phyloP scores from a whole-genome alignment of 129 eudicot genomes.

The Artemisia tridentata region DNA sequence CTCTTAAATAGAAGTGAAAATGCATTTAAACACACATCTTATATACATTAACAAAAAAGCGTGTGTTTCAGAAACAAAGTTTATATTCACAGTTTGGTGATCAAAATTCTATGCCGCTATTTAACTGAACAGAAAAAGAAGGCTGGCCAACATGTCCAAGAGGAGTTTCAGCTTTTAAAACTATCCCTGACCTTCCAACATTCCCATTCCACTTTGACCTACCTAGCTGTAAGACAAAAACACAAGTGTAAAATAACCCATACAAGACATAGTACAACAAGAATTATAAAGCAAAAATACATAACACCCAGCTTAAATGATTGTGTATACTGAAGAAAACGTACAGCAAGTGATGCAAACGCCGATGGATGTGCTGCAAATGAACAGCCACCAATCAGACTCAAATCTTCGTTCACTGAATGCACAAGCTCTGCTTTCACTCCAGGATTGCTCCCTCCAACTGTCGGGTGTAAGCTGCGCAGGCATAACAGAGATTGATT shows the following conservation, averaged over 20 bases:
- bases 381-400: constrained; percentile 72
- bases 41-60: constrained; percentile 30
- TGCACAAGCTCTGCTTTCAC: constrained; percentile 72
- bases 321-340: constrained; percentile 15
- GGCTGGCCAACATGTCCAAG: constrained; percentile 65
- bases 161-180: constrained; percentile 80
- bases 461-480: constrained; percentile 68
- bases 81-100: constrained; percentile 26
- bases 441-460: constrained; percentile 90
- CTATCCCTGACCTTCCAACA: constrained; percentile 80
- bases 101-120: constrained; percentile 85
- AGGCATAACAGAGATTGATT: background rate
- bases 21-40: constrained; percentile 20
- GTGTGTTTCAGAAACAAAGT: background rate
- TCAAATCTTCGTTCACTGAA: constrained; percentile 73
- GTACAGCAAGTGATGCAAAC: constrained; percentile 80
- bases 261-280: background rate
- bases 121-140: constrained; percentile 79
- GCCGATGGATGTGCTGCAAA: constrained; percentile 63
- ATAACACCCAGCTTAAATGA: background rate
- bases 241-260: background rate
- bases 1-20: background rate
- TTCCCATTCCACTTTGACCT: constrained; percentile 98
- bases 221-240: constrained; percentile 58
- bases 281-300: background rate